phyloP scores from a whole-genome alignment of 2,329 filamentous ascomycete genomes.

The Emmonsia crescens region DNA sequence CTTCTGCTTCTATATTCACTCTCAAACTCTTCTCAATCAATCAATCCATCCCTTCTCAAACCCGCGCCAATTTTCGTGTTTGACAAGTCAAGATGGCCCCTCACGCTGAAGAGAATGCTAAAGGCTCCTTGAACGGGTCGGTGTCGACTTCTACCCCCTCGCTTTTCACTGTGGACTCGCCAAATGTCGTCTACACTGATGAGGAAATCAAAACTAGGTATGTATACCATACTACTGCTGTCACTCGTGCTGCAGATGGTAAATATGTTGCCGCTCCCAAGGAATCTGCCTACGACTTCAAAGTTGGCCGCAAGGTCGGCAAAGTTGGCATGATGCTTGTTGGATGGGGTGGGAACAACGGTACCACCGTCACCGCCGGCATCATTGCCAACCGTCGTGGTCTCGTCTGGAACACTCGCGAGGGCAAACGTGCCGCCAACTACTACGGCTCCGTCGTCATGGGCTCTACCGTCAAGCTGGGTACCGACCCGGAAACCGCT shows the following conservation, averaged over 20 bases:
- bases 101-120: conserved; percentile 57
- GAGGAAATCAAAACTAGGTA: conserved; percentile 85
- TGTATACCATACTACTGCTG: conserved; percentile 86
- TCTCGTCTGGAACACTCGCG: conserved; percentile 85
- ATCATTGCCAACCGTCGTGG: conserved; percentile 89
- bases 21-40: conserved; percentile 43
- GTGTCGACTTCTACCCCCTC: conserved; percentile 33
- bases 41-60: conserved; percentile 12
- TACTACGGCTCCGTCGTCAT: conserved; percentile 98
- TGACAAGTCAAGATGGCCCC: conserved; percentile 63
- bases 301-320: conserved; percentile 85
- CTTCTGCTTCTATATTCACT: conserved; percentile 17
- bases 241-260: conserved; percentile 60
- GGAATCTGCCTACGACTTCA: conserved; percentile 92
- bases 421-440: conserved; percentile 75
- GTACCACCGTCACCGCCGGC: conserved; percentile 90
- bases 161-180: conserved; percentile 79
- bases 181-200: conserved; percentile 86
- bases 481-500: conserved; percentile 69
- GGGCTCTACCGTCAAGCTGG: conserved; percentile 94
- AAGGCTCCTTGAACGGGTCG: conserved; percentile 46
- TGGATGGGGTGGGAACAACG: conserved; percentile 96
- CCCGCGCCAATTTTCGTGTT: conserved; percentile 20
- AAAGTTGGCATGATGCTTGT: conserved; percentile 97
- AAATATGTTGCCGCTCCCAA: conserved; percentile 75